phyloP scores from a whole-genome alignment of 2,329 filamentous ascomycete genomes.

The Fusarium udum region DNA sequence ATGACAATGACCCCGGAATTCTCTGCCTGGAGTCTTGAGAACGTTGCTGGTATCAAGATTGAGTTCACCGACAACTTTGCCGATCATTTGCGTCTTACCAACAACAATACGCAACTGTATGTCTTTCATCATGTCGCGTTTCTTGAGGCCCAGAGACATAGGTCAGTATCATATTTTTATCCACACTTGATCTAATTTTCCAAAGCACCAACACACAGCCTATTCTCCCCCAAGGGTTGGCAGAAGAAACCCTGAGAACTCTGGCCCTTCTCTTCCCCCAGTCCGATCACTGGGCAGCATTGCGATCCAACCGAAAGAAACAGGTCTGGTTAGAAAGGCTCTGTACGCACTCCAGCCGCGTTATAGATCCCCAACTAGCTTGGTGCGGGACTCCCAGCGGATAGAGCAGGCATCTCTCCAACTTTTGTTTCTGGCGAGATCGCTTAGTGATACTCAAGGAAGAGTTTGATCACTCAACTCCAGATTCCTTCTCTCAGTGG shows the following conservation, averaged over 20 bases:
- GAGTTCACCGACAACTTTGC: rapidly evolving
- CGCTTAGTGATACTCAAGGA: rapidly evolving
- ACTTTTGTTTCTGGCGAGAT: neutral
- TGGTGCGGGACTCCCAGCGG: neutral
- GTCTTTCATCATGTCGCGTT: rapidly evolving
- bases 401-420: neutral
- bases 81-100: rapidly evolving
- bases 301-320: rapidly evolving
- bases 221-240: rapidly evolving
- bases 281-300: neutral
- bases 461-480: rapidly evolving
- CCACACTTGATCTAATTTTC: rapidly evolving
- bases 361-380: neutral
- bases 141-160: rapidly evolving
- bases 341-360: rapidly evolving
- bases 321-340: neutral
- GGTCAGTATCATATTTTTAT: rapidly evolving
- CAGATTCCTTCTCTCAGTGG: neutral
- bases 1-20: rapidly evolving
- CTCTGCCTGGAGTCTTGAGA: neutral
- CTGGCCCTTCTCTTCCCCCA: rapidly evolving
- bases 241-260: rapidly evolving
- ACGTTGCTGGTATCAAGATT: neutral
- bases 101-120: rapidly evolving
- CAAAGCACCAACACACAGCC: neutral